A percentile compares a stretch with the other conserved stretches of the same genome.
phyloP scores from a whole-genome alignment of 1,284 basidiomycete genomes.

The Albatrellus sp. region DNA sequence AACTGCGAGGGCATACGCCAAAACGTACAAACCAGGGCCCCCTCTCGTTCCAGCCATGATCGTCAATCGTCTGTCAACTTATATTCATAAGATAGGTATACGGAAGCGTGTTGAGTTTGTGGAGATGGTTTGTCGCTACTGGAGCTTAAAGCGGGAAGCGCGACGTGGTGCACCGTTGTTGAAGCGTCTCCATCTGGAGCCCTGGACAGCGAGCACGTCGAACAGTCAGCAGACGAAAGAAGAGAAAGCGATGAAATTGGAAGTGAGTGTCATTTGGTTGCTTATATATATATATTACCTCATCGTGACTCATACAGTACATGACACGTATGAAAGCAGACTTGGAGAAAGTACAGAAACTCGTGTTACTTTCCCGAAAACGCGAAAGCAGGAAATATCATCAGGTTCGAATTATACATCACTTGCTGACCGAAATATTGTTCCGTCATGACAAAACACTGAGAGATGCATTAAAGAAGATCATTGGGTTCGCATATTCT shows the following conservation, averaged over 20 bases:
- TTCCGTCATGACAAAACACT: constrained; percentile 58
- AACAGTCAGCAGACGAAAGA: constrained; percentile 65
- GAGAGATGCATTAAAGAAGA: constrained; percentile 55
- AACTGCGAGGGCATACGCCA: constrained; percentile 69
- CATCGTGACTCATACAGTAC: constrained; percentile 32
- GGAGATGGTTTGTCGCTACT: constrained; percentile 78
- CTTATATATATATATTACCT: neutral
- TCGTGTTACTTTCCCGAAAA: constrained; percentile 66
- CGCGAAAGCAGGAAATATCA: constrained; percentile 78
- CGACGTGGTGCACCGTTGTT: constrained; percentile 88
- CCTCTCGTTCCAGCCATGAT: constrained; percentile 68
- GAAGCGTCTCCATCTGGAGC: constrained; percentile 91
- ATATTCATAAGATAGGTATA: constrained; percentile 63
- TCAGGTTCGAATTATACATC: constrained; percentile 61
- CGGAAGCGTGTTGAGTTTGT: constrained; percentile 74
- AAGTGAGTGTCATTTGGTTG: constrained; percentile 29
- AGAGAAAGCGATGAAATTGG: constrained; percentile 78
- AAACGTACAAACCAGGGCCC: constrained; percentile 68
- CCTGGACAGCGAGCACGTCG: constrained; percentile 72
- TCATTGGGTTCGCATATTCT: constrained; percentile 45
- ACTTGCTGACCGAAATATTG: constrained; percentile 51
- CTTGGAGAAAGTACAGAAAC: constrained; percentile 60
- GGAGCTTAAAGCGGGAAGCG: constrained; percentile 93
- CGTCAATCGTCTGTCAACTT: constrained; percentile 66
- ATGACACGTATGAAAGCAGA: constrained; percentile 67